phyloP scores from a whole-genome alignment of 257 asterid genomes.

The Solanum pennellii region DNA sequence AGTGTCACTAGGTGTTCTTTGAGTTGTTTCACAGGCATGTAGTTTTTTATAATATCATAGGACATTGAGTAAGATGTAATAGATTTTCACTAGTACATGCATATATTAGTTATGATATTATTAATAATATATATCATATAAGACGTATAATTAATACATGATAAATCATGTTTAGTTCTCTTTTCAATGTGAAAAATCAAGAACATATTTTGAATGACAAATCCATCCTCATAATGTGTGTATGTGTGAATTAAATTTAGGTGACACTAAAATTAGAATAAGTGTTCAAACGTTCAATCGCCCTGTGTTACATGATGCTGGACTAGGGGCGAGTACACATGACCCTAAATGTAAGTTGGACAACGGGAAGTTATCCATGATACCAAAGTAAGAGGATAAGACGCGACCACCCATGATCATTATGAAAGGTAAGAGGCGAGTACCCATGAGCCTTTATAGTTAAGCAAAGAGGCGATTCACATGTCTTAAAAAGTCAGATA shows the following conservation, averaged over 20 bases:
- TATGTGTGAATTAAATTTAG: background rate
- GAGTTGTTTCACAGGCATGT: constrained; percentile 17
- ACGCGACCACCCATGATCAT: too few relatives aligned
- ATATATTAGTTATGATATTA: background rate
- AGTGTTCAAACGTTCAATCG: constrained; percentile 6
- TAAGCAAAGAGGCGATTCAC: too few relatives aligned
- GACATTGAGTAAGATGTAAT: background rate
- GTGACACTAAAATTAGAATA: constrained; percentile 6
- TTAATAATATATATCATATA: too few relatives aligned
- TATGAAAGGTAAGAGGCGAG: too few relatives aligned
- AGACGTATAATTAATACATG: too few relatives aligned
- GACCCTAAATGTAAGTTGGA: too few relatives aligned
- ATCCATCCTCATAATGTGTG: background rate
- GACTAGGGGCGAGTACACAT: too few relatives aligned
- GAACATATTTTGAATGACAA: background rate
- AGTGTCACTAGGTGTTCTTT: constrained; percentile 26
- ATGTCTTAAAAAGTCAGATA: too few relatives aligned
- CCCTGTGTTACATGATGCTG: too few relatives aligned
- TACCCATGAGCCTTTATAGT: too few relatives aligned
- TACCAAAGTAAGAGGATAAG: too few relatives aligned
- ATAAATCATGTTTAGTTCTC: background rate
- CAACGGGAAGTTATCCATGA: too few relatives aligned
- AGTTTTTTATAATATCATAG: background rate
- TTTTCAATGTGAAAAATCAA: background rate
- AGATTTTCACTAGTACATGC: background rate